Evolutionary conservation across 495 filamentous ascomycete species (phyloP).

Genomic region (Lophiostoma macrostomum): DNA sequence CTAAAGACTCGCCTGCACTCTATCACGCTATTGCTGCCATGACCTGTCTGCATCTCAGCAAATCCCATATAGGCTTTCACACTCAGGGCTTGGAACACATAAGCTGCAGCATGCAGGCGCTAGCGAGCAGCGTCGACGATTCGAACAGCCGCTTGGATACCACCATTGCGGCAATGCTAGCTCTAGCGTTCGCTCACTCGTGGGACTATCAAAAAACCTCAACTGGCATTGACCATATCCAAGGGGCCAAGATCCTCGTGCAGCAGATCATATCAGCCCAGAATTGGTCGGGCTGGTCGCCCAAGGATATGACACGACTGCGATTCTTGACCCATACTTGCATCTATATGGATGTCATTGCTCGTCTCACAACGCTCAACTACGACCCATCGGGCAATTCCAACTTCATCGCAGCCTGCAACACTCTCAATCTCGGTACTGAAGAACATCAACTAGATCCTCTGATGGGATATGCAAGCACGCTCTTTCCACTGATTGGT

Average conservation of each 20-base stretch:
- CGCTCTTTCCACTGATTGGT: slow-evolving; percentile 71
- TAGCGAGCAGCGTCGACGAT: slow-evolving; percentile 59
- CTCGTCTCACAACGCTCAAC: slow-evolving; percentile 65
- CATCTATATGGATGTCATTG: slow-evolving; percentile 81
- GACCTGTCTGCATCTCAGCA: slow-evolving; percentile 69
- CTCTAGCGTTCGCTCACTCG: slow-evolving; percentile 71
- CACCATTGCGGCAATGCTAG: slow-evolving; percentile 70
- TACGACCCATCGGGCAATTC: slow-evolving; percentile 55
- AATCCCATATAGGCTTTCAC: slow-evolving; percentile 54
- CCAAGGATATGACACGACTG: slow-evolving; percentile 55
- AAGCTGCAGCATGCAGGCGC: slow-evolving; percentile 58
- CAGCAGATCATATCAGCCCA: slow-evolving; percentile 39
- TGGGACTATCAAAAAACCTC: slow-evolving; percentile 74
- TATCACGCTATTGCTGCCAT: slow-evolving; percentile 73
- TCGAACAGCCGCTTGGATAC: slow-evolving; percentile 61
- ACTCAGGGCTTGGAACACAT: slow-evolving; percentile 71
- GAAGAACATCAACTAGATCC: slow-evolving; percentile 65
- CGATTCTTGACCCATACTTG: slow-evolving; percentile 74
- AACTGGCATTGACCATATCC: slow-evolving; percentile 70
- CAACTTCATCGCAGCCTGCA: slow-evolving; percentile 45
- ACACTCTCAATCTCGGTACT: slow-evolving; percentile 42
- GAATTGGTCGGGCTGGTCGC: too few relatives aligned
- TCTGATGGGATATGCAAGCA: slow-evolving; percentile 69
- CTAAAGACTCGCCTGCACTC: slow-evolving; percentile 61
- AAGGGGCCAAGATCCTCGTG: slow-evolving; percentile 62